Evolutionary conservation across 1,139 yeast species (phyloP), one percentile per base, ranked within the genome.

Genomic region (Pichia sp.): DNA sequence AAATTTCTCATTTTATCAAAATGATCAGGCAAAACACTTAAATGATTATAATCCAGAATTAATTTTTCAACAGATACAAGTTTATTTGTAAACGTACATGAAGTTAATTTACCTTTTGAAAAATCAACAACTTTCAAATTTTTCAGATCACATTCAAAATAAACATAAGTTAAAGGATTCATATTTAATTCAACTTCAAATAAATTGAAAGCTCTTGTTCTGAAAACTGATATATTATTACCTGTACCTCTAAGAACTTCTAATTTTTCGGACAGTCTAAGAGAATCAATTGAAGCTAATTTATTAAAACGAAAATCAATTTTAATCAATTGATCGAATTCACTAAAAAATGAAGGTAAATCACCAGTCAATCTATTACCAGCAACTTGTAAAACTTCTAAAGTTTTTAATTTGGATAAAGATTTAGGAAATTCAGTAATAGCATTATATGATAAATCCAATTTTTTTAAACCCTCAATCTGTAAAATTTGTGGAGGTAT

Each of bases 371-470:
- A 66, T 46, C 71, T 72, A 54, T 91, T 87, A 41, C 89, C 85
- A 31, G 91, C 80, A 40, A 89, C 65, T 51, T 82, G 81, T 52
- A 89, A 69, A 49, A 80, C 80, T 41, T 79, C 79, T 39, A 91
- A 67, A 23, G 76, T 74, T 1, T 60, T 63, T 45, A 89, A 65
- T 24, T 72, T 69, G 14, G 80, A 74, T 30, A 87, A 73, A 5
- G 79, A 70, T n/a, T 64, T 68, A 0, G 49, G 93, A 4, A 89
- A 55, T 3, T 49, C 50, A 4, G 71, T 64, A 37, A 91, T 72
- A 46, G 78, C 78, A 60, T 91, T 91, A 61, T 87, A 89, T 0
- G 96, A 86, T 38, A 91, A 60, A 56, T 89, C 95, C 48, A 91
- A 67, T 44, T 81, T 84, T 35, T 69, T 65, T 46, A 91, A 69